Evolutionary conservation across 257 asterid species (phyloP).

Genomic region (Salvia hispanica): DNA sequence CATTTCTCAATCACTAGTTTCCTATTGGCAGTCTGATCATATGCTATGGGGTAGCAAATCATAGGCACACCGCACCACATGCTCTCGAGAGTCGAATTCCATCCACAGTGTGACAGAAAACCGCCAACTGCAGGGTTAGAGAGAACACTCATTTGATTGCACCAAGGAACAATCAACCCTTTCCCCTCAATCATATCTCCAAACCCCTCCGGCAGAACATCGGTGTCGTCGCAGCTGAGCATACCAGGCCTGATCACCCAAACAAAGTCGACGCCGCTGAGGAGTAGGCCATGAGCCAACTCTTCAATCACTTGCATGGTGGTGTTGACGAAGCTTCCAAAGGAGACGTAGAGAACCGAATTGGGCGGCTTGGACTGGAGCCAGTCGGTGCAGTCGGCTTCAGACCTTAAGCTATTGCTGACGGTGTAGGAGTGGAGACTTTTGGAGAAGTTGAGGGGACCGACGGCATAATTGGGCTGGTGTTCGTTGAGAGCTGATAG

Average conservation of each 20-base stretch:
- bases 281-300: conserved; percentile 49
- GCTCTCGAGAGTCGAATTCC: conserved; percentile 48
- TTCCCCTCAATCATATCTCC: conserved; percentile 22
- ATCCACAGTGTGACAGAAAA: conserved; percentile 49
- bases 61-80: conserved; percentile 37
- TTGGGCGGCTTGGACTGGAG: conserved; percentile 45
- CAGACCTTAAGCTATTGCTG: conserved; percentile 41
- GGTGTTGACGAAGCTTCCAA: conserved; percentile 50
- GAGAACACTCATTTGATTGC: conserved; percentile 37
- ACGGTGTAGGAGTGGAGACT: conserved; percentile 4
- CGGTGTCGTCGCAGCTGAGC: conserved; percentile 17
- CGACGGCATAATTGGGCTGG: conserved; percentile 46
- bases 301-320: conserved; percentile 41
- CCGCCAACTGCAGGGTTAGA: conserved; percentile 45
- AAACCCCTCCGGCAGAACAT: conserved; percentile 31
- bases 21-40: conserved; percentile 37
- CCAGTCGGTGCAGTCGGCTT: conserved; percentile 53
- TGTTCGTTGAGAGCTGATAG: conserved; percentile 36
- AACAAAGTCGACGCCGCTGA: conserved; percentile 52
- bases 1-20: conserved; percentile 53
- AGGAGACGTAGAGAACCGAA: conserved; percentile 62
- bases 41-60: conserved; percentile 28
- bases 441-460: conserved; percentile 34
- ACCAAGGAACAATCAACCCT: conserved; percentile 54
- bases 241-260: conserved; percentile 64